Base-by-base conservation (phyloP, 2,329 filamentous ascomycete genomes). In the Ambrosiella cleistominuta region DNA sequence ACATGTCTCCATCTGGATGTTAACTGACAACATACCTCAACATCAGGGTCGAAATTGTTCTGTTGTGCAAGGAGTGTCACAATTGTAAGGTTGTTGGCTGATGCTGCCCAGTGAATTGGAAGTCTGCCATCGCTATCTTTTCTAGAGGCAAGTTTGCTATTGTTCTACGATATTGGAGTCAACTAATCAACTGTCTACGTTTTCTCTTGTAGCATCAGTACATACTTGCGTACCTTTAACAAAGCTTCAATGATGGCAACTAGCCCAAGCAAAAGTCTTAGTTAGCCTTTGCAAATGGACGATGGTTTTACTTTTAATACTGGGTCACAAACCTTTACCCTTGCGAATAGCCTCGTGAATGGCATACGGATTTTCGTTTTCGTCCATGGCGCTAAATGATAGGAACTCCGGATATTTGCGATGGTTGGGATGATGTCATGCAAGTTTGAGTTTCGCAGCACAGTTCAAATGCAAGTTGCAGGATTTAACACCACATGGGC, bases 71-170 rank as follows among this genome's bases (percentile, higher is more conserved):
- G 75, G 17, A 91, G 68, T 54, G 85, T 75, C 15, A 87, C 82
- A 60, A 96, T 88, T 27, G 83, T 78, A 6, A 84, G 71, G 63
- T 82, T 83, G 68, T 93, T 94, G 69, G 86, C 85, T 19, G 90
- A 93, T 1, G 82, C 81, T 0, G 93, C 91, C 93, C 93, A 98
- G 74, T 98, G 93, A 59, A 97, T 82, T 1, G 93, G 84, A 42
- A 95, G 79, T 50, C 93, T 86, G 13, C 88, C 88, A 68, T 98
- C 93, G 54, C 87, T 84, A 66, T 98, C 93, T 65, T 82, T 81
- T 60, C 70, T 70, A 52, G 73, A 75, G 35, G 87, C 83, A 44
- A 94, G 79, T 65, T 86, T 90, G 1, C 86, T 83, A 66, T 95
- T 89, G 63, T 83, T 81, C 85, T 91, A 58, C 39, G 35, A 15